These are phyloP conservation scores for Yamadazyma akitaensis DNA, from an alignment of 805 yeast species.

Conservation along the genomic window DNA sequence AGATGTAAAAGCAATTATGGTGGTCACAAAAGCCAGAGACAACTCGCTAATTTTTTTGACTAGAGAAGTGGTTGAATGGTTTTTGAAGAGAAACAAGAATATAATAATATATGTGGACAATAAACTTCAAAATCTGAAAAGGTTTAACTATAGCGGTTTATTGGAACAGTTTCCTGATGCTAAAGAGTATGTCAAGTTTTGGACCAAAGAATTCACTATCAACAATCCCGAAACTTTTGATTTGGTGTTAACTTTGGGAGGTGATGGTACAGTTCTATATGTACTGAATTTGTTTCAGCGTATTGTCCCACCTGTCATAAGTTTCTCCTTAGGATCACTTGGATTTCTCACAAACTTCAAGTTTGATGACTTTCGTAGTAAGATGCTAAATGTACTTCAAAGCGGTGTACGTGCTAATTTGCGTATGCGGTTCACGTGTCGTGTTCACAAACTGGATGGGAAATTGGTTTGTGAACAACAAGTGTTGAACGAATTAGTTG, in stretches of 20 bases:
- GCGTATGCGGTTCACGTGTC: conserved; percentile 84
- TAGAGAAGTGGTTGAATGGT: conserved; percentile 77
- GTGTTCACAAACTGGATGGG: conserved; percentile 55
- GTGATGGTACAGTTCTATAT: conserved; percentile 45
- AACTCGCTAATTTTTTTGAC: conserved; percentile 72
- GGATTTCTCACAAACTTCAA: conserved; percentile 68
- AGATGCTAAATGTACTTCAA: conserved; percentile 55
- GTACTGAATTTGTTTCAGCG: conserved; percentile 42
- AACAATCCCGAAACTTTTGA: conserved; percentile 41
- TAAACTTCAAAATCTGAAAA: conserved; percentile 54
- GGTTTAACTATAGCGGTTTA: conserved; percentile 60
- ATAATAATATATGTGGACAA: conserved; percentile 69
- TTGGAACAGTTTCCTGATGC: conserved; percentile 46
- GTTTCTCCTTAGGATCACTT: conserved; percentile 42
- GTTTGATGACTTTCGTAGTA: conserved; percentile 66
- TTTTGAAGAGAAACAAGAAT: conserved; percentile 41
- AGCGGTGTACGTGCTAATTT: conserved; percentile 72
- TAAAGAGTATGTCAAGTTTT: conserved; percentile 50
- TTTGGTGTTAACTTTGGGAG: conserved; percentile 44
- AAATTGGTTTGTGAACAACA: conserved; percentile 63
- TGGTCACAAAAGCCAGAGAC: conserved; percentile 89
- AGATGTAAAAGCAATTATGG: conserved; percentile 66
- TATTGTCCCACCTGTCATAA: conserved; percentile 46
- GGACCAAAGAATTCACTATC: conserved; percentile 61
- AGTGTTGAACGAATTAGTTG: conserved; percentile 83